Percentiles rank a stretch among this genome's conserved stretches.
These are phyloP conservation scores for Pistacia vera DNA, from an alignment of 345 rosid genomes.

Conservation along the genomic window DNA sequence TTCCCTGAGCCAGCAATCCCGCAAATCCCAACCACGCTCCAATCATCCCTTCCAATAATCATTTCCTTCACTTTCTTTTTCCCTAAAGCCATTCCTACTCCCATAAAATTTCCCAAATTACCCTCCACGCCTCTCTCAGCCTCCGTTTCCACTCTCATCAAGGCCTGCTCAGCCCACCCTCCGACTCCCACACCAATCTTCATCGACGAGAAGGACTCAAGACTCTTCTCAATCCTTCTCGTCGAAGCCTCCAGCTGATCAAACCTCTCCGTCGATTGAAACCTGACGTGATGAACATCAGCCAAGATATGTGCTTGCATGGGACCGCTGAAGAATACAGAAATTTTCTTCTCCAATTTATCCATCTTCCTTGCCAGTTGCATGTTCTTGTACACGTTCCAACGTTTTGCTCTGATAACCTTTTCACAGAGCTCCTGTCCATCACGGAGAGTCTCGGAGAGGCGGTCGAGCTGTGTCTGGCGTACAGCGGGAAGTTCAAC, in stretches of 20 bases:
- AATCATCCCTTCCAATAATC: conserved; percentile 46
- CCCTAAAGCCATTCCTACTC: conserved; percentile 60
- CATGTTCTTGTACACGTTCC: conserved; percentile 65
- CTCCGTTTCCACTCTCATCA: conserved; percentile 43
- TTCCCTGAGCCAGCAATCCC: conserved; percentile 96
- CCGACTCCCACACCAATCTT: conserved; percentile 54
- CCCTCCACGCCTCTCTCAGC: conserved; percentile 42
- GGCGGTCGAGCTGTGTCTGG: conserved; percentile 64
- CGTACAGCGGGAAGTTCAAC: conserved; percentile 70
- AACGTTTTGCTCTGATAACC: conserved; percentile 44
- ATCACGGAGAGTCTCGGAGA: conserved; percentile 37
- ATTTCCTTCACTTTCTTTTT: conserved; percentile 75
- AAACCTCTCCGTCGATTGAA: conserved; percentile 43
- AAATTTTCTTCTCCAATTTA: conserved; percentile 55
- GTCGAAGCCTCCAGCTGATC: conserved; percentile 49
- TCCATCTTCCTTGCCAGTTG: conserved; percentile 65
- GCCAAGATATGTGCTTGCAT: conserved; percentile 60
- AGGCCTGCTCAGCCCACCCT: conserved; percentile 62
- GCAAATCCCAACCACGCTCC: conserved; percentile 53
- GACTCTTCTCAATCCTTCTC: conserved; percentile 46
- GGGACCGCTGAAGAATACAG: conserved; percentile 37
- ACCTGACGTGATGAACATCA: conserved; percentile 62
- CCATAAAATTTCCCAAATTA: conserved; percentile 41
- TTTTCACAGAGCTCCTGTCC: conserved; percentile 59
- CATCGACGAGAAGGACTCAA: conserved; percentile 43